Base-by-base conservation (phyloP, 768 basidiomycete species). In the Galerina marginata region DNA sequence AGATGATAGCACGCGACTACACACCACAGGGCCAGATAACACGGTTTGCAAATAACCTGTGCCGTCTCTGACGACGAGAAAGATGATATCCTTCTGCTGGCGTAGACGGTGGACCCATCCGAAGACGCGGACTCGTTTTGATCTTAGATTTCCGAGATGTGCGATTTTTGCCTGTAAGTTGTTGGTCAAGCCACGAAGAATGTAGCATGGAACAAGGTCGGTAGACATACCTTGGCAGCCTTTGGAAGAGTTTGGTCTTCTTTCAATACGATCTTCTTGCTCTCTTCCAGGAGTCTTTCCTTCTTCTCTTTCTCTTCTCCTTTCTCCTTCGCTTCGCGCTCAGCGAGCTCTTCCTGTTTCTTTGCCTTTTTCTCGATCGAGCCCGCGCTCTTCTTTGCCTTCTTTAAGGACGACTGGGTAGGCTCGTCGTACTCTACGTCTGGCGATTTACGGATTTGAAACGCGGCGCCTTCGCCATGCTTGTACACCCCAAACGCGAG, bases 91-190 rank as follows among this genome's bases (percentile, higher is more conserved):
- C 67, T 95, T 95, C 73, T 99, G 97, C 63, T 89, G 84, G 53
- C 97, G 90, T 58, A 93, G 81, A 69, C 95, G 89, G 76, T 99
- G 96, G 1, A 99, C 92, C 97, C 97, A 99, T 65, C 96, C 97
- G 61, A 86, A 92, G 9, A 97, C 87, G 43, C 92, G 83, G 57
- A 98, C 86, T 60, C 96, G 88, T 68, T 90, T 81, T 36, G 83
- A 85, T 66, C 94, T 84, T 45, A 87, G 74, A 25, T 79, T 68
- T n/a, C 73, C 74, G 36, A 93, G 81, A 59, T 82, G 79, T 25
- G 74, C 79, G 60, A 94, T 86, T 77, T 95, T 94, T 36, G 86
- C 76, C 92, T 93, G 54, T 25, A 55, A 36, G 62, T 33, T 14
- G 65, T 23, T 51, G 33, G 44, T 44, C 42, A 29, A 49, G 62